Conservation (phyloP, 352 stramenopile genomes). For the Globisporangium heterothallicum region DNA sequence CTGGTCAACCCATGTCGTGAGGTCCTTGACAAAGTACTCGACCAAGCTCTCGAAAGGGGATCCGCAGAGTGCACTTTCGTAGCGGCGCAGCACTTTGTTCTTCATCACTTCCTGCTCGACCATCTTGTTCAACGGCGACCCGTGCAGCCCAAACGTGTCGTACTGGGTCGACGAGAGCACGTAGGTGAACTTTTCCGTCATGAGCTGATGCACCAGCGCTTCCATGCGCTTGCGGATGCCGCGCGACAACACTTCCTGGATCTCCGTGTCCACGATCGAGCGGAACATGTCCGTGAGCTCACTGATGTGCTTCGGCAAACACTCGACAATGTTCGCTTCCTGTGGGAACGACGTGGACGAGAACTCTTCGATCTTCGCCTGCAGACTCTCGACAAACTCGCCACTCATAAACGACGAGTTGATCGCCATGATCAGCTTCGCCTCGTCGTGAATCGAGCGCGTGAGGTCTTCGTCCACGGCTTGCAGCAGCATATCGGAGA, state of each 20-base stretch:
- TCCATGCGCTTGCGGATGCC: slow-evolving; percentile 41
- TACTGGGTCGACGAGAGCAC: slow-evolving; percentile 62
- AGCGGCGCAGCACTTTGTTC: slow-evolving; percentile 58
- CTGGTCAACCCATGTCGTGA: slow-evolving; percentile 53
- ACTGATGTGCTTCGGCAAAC: slow-evolving; percentile 60
- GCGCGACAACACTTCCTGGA: slow-evolving; percentile 51
- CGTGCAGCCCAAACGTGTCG: slow-evolving; percentile 48
- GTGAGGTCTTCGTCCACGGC: slow-evolving; percentile 77
- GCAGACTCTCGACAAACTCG: slow-evolving; percentile 58
- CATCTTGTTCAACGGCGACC: slow-evolving; percentile 59
- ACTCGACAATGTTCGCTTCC: slow-evolving; percentile 60
- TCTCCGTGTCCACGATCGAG: slow-evolving; percentile 68
- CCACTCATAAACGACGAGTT: slow-evolving; percentile 80
- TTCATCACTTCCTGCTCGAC: slow-evolving; percentile 66
- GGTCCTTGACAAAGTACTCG: slow-evolving; percentile 46
- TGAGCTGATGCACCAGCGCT: slow-evolving; percentile 34
- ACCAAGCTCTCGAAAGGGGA: slow-evolving; percentile 68
- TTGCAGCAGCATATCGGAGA: slow-evolving; percentile 75
- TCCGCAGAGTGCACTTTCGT: slow-evolving; percentile 46
- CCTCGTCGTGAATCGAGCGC: slow-evolving; percentile 52
- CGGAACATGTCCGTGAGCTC: slow-evolving; percentile 69
- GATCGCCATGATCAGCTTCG: slow-evolving; percentile 85
- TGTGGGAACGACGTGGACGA: slow-evolving; percentile 38
- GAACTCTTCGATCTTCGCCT: slow-evolving; percentile 55
- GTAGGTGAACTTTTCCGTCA: slow-evolving; percentile 56